Base-by-base conservation (phyloP, 2,329 filamentous ascomycete genomes). In the Coniosporium tulheliwenetii region DNA sequence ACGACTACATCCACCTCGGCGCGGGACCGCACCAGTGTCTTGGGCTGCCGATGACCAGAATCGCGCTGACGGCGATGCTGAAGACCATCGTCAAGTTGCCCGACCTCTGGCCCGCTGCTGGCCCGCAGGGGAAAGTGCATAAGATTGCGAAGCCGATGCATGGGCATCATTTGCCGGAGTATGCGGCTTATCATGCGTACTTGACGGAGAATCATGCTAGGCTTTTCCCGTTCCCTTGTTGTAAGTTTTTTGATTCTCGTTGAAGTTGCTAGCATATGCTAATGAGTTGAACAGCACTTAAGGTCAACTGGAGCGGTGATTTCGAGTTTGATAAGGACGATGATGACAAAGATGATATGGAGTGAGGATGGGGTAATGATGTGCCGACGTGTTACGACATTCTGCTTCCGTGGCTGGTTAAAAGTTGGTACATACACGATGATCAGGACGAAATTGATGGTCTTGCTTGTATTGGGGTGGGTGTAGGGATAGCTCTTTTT, bases 161-260 rank as follows among this genome's bases (percentile, higher is more conserved):
- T 13, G 46, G 55, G 39, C 50, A 45, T 30, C 50, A 52, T 43
- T 48, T 61, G 39, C 51, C 53, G 9, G 51, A 60, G 40, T 45
- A 41, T 15, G 54, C 51, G 50, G 42, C 46, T 35, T 66, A 62
- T 43, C 59, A 64, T 51, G 56, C 57, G 16, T 69, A 66, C 44
- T 47, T 69, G 55, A 67, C 62, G 31, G 65, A 66, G 55, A 62
- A 64, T 39, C 63, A 62, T 59, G 62, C 67, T 53, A 55, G 53
- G 48, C 65, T 58, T 48, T 66, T 64, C 49, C 63, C 63, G 34
- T 67, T 67, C 43, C 64, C 65, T 39, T 62, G 58, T 41, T 58
- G 64, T 66, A 52, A 64, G 64, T 61, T 51, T 26, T 26, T 3
- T 26, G 7, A 26, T 26, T 26, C 19, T 7, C 19, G 19, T 26